These are phyloP conservation scores for Cercospora citrullina DNA, from an alignment of 2,329 filamentous ascomycete species.

Conservation along the genomic window DNA sequence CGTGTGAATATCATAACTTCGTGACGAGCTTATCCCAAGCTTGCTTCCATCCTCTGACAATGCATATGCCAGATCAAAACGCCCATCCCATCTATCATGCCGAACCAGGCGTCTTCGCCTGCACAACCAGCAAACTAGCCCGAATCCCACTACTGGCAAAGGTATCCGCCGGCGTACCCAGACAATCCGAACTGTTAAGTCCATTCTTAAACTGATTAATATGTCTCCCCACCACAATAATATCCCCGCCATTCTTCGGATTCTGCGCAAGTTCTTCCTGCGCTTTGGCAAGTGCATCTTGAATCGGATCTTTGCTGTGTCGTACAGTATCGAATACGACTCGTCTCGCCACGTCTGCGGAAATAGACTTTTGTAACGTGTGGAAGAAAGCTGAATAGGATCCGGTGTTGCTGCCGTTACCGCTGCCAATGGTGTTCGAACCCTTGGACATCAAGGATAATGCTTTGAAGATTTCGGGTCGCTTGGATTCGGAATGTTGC, in stretches of 20 bases:
- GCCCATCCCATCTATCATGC: constrained; percentile 6
- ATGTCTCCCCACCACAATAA: constrained; percentile 65
- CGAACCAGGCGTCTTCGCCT: constrained; percentile 50
- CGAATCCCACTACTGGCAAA: constrained; percentile 61
- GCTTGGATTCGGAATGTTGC: constrained; percentile 17
- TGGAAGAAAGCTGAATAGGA: constrained; percentile 57
- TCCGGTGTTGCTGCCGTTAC: not conserved
- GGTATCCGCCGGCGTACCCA: constrained; percentile 62
- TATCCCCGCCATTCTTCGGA: constrained; percentile 66
- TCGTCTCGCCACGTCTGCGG: constrained; percentile 52
- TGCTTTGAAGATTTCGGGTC: constrained; percentile 13
- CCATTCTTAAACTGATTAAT: constrained; percentile 42
- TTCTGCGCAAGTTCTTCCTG: constrained; percentile 61
- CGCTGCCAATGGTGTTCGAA: constrained; percentile 25
- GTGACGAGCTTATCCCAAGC: not conserved
- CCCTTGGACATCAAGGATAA: constrained; percentile 7
- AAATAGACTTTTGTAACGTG: constrained; percentile 57
- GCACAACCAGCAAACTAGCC: constrained; percentile 69
- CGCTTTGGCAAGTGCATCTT: constrained; percentile 56
- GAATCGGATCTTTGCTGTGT: constrained; percentile 42
- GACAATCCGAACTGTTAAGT: constrained; percentile 43
- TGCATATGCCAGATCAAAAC: constrained; percentile 4
- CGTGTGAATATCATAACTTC: not conserved
- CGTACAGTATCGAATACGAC: constrained; percentile 59
- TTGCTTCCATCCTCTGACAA: not conserved